A percentile compares a stretch with the other conserved stretches of the same genome.
Evolutionary conservation across 768 basidiomycete genomes (phyloP).

Genomic region (Phlegmacium glaucopus): DNA sequence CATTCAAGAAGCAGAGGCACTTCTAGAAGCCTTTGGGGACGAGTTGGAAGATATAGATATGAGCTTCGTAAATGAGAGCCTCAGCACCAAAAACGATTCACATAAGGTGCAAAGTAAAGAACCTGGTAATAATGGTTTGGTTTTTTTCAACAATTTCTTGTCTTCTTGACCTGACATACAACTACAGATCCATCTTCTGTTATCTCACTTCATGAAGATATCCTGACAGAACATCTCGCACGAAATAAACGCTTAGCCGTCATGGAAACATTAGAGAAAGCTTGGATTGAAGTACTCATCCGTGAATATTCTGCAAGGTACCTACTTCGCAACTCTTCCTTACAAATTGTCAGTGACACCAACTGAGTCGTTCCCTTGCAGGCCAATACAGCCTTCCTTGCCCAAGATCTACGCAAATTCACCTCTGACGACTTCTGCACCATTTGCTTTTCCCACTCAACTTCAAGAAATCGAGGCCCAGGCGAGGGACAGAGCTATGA

Average conservation of each 20-base stretch:
- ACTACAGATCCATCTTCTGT: too few relatives aligned
- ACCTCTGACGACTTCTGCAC: slow-evolving; percentile 12
- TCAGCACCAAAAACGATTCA: too few relatives aligned
- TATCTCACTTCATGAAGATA: too few relatives aligned
- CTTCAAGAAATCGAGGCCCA: slow-evolving; percentile 10
- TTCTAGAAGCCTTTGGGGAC: slow-evolving; percentile 19
- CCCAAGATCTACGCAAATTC: slow-evolving; percentile 16
- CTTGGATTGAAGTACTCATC: slow-evolving; percentile 8
- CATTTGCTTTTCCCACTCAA: slow-evolving; percentile 14
- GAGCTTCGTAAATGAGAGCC: background rate
- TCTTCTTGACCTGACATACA: background rate
- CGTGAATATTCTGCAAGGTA: slow-evolving; percentile 10
- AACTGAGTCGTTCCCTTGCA: slow-evolving; percentile 1
- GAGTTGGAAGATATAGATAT: slow-evolving; percentile 18
- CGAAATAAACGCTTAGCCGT: too few relatives aligned
- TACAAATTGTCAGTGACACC: background rate
- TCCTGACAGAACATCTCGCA: too few relatives aligned
- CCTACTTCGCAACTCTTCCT: background rate
- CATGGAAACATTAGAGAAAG: slow-evolving; percentile 11
- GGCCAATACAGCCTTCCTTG: slow-evolving; percentile 12
- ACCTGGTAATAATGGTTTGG: background rate
- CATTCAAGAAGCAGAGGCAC: slow-evolving; percentile 17
- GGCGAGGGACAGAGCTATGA: slow-evolving; percentile 5
- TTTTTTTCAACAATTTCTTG: slow-evolving; percentile 9
- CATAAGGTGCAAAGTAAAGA: background rate